Evolutionary conservation across 495 filamentous ascomycete genomes (phyloP).

Genomic region (Neurospora intermedia): DNA sequence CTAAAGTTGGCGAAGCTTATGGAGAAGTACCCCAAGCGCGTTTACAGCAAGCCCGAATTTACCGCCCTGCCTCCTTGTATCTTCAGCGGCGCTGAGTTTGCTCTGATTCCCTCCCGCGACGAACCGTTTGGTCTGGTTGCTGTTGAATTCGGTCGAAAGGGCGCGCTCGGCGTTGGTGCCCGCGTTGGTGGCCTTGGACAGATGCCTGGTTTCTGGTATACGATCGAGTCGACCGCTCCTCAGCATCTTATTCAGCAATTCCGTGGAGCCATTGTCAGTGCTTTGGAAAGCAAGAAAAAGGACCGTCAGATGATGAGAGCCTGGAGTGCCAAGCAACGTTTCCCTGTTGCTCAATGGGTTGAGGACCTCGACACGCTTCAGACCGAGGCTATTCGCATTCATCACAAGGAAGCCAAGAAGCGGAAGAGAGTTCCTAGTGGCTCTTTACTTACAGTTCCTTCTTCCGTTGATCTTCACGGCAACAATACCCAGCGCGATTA

Average conservation of each 20-base stretch:
- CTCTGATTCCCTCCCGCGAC: slow-evolving; percentile 64
- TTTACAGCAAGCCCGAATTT: slow-evolving; percentile 64
- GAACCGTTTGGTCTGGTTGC: slow-evolving; percentile 73
- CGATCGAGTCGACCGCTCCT: slow-evolving; percentile 54
- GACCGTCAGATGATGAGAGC: slow-evolving; percentile 61
- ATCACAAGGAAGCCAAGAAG: slow-evolving; percentile 13
- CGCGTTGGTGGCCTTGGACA: slow-evolving; percentile 57
- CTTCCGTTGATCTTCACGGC: slow-evolving; percentile 4
- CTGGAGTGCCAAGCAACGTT: slow-evolving; percentile 62
- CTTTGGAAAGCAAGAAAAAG: slow-evolving; percentile 47
- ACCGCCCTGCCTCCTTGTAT: slow-evolving; percentile 60
- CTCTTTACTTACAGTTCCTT: slow-evolving; percentile 12
- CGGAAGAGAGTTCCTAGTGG: slow-evolving; percentile 1
- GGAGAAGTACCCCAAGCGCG: slow-evolving; percentile 56
- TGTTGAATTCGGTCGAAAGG: slow-evolving; percentile 68
- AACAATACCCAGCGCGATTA: slow-evolving; percentile 1
- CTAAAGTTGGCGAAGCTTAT: slow-evolving; percentile 58
- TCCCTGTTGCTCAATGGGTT: slow-evolving; percentile 59
- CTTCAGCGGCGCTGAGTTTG: slow-evolving; percentile 67
- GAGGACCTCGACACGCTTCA: slow-evolving; percentile 52
- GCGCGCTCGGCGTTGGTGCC: slow-evolving; percentile 62
- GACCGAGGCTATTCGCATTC: slow-evolving; percentile 35
- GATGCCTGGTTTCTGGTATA: slow-evolving; percentile 68
- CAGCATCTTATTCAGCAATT: slow-evolving; percentile 62
- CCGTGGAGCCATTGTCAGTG: slow-evolving; percentile 54